These are phyloP conservation scores for Vigna radiata DNA, from an alignment of 306 rosid genomes.

Conservation along the genomic window DNA sequence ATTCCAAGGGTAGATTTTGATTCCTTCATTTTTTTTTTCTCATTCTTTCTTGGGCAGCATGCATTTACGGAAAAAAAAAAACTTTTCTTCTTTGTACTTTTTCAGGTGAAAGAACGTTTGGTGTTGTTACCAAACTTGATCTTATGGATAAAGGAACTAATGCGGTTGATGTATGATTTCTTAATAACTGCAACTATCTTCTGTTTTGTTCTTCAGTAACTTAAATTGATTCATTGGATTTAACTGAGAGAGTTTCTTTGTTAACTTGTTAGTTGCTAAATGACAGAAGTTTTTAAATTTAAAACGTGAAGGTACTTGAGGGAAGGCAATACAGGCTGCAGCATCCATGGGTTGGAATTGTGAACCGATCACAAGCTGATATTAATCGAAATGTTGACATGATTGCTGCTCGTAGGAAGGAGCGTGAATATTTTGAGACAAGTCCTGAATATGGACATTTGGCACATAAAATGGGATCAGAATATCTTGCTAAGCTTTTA, in stretches of 20 bases:
- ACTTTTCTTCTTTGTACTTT: background rate
- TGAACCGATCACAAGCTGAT: constrained; percentile 99
- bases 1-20: constrained; percentile 30
- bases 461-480: constrained; percentile 98
- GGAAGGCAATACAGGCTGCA: constrained; percentile 94
- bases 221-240: constrained; percentile 28
- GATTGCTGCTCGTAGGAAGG: constrained; percentile 93
- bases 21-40: constrained; percentile 30
- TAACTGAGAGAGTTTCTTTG: constrained; percentile 22
- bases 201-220: constrained; percentile 37
- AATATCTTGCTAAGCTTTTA: constrained; percentile 95
- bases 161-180: constrained; percentile 84
- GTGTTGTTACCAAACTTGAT: constrained; percentile 96
- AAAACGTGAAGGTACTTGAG: constrained; percentile 82
- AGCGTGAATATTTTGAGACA: constrained; percentile 89
- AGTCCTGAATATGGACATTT: constrained; percentile 98
- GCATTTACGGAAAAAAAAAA: background rate
- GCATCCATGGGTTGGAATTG: constrained; percentile 99
- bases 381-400: constrained; percentile 93
- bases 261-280: constrained; percentile 14
- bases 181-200: constrained; percentile 36
- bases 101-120: constrained; percentile 97
- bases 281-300: constrained; percentile 38
- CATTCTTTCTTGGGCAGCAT: constrained; percentile 26
- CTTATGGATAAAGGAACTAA: constrained; percentile 99